Conservation (phyloP, 495 filamentous ascomycete genomes). For the Aspergillus leporis region DNA sequence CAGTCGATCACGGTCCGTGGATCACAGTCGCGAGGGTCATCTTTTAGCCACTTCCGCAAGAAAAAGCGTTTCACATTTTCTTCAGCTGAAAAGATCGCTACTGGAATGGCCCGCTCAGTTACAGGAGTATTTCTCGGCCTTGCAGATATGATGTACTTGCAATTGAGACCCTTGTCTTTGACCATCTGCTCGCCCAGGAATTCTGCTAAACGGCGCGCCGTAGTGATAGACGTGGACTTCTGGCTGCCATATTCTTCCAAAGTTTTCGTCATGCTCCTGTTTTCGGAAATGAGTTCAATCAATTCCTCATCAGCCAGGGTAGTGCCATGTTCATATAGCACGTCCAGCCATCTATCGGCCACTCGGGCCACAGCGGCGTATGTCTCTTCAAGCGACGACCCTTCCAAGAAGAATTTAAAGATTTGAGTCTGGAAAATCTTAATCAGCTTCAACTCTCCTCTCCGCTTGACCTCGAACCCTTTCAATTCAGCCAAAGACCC, state of each 20-base stretch:
- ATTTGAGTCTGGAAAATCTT: conserved; percentile 99
- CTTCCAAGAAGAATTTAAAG: conserved; percentile 98
- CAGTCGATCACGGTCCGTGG: conserved; percentile 87
- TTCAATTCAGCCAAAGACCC: conserved; percentile 96
- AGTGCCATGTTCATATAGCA: conserved; percentile 79
- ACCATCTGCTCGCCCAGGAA: conserved; percentile 98
- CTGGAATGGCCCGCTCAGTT: conserved; percentile 90
- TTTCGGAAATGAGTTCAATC: conserved; percentile 98
- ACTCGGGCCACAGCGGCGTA: conserved; percentile 91
- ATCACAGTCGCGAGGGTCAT: conserved; percentile 92
- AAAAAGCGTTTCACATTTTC: conserved; percentile 83
- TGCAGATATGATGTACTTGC: conserved; percentile 97
- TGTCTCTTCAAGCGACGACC: conserved; percentile 79
- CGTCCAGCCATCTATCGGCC: conserved; percentile 95
- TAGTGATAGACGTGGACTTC: conserved; percentile 98
- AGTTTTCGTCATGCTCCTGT: conserved; percentile 95
- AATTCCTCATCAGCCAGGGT: conserved; percentile 95
- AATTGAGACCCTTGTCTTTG: conserved; percentile 98
- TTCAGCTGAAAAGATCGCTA: conserved; percentile 96
- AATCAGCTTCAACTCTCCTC: conserved; percentile 98
- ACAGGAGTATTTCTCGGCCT: conserved; percentile 86
- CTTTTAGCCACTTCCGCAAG: conserved; percentile 90
- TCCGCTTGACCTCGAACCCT: conserved; percentile 95
- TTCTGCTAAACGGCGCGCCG: conserved; percentile 91
- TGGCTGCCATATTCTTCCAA: conserved; percentile 93